Conservation (phyloP, 306 rosid species). For the Cicer judaicum region DNA sequence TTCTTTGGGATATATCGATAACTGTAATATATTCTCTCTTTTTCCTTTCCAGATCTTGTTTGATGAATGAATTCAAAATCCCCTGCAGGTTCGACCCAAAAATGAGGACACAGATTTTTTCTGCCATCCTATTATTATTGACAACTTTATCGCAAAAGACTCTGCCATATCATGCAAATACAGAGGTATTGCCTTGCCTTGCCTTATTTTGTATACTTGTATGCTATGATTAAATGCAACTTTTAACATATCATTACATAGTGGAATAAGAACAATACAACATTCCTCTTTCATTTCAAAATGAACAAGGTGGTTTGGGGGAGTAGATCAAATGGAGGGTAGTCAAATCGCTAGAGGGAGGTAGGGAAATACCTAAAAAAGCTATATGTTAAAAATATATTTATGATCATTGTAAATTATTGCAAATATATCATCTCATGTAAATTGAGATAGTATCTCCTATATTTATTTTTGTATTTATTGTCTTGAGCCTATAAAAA, state of each 20-base stretch:
- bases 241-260: constrained; percentile 7
- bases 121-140: constrained; percentile 64
- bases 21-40: constrained; percentile 38
- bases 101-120: constrained; percentile 62
- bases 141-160: constrained; percentile 74
- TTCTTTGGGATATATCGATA: constrained; percentile 39
- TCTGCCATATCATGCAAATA: constrained; percentile 73
- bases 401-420: too few relatives aligned
- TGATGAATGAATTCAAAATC: constrained; percentile 42
- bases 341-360: too few relatives aligned
- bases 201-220: background rate
- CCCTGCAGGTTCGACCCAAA: constrained; percentile 74
- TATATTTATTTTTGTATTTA: too few relatives aligned
- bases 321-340: too few relatives aligned
- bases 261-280: constrained; percentile 11
- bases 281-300: constrained; percentile 12
- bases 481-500: too few relatives aligned
- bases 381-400: too few relatives aligned
- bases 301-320: background rate
- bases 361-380: too few relatives aligned
- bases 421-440: too few relatives aligned
- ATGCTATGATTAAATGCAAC: background rate
- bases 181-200: constrained; percentile 56
- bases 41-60: constrained; percentile 30
- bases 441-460: too few relatives aligned